These are phyloP conservation scores for Rhinocladiella similis DNA, from an alignment of 2,329 filamentous ascomycete species.

Conservation along the genomic window DNA sequence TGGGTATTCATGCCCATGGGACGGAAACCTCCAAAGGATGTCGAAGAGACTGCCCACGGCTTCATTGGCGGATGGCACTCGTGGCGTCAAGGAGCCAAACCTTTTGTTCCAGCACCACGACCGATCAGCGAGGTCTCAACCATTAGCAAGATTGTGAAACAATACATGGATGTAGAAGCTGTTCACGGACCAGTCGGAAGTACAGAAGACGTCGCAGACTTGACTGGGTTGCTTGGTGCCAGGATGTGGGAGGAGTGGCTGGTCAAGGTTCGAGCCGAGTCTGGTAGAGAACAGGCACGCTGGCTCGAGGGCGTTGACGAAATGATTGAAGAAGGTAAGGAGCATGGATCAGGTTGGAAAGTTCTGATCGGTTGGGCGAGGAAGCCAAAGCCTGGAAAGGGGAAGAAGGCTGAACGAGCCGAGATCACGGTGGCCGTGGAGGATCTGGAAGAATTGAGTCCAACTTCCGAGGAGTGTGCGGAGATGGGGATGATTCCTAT, in stretches of 20 bases:
- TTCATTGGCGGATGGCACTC: conserved; percentile 46
- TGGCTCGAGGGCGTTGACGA: conserved; percentile 56
- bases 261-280: conserved; percentile 82
- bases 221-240: conserved; percentile 79
- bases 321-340: conserved; percentile 62
- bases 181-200: conserved; percentile 59
- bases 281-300: conserved; percentile 56
- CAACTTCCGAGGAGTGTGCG: conserved; percentile 9
- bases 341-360: conserved; percentile 59
- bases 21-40: conserved; percentile 36
- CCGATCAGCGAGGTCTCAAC: conserved; percentile 29
- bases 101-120: conserved; percentile 29
- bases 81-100: conserved; percentile 32
- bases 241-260: conserved; percentile 98
- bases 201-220: conserved; percentile 69
- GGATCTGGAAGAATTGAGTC: conserved; percentile 16
- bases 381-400: conserved; percentile 43
- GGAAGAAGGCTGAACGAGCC: conserved; percentile 9
- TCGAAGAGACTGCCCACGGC: conserved; percentile 22
- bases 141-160: conserved; percentile 29
- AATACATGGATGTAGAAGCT: conserved; percentile 57
- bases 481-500: conserved; percentile 25
- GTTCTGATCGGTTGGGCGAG: conserved; percentile 61
- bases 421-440: conserved; percentile 24
- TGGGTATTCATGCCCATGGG: conserved; percentile 92